phyloP scores from a whole-genome alignment of 768 basidiomycete genomes.

The Leccinum ochraceum region DNA sequence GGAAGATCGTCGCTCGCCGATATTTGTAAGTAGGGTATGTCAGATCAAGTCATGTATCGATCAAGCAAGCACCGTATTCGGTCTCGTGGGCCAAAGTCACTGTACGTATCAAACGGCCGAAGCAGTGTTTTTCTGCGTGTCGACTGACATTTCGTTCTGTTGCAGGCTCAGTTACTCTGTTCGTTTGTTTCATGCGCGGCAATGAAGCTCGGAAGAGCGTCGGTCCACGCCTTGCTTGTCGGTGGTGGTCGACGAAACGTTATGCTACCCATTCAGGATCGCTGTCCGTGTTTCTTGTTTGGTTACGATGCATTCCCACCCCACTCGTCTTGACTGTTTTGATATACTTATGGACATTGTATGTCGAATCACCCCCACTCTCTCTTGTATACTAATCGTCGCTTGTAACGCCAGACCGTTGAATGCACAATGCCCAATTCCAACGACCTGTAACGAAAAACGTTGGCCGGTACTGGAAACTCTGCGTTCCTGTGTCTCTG shows the following conservation, averaged over 20 bases:
- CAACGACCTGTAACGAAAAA: neutral
- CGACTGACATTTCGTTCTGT: conserved; percentile 2
- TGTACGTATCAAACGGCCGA: conserved; percentile 11
- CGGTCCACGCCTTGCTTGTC: too few relatives aligned
- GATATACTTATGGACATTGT: neutral
- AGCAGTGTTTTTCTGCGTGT: neutral
- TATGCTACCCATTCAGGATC: neutral
- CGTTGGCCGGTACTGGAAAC: neutral
- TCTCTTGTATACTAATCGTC: neutral
- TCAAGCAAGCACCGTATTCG: conserved; percentile 20
- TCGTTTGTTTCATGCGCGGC: neutral
- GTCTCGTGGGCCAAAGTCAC: conserved; percentile 30
- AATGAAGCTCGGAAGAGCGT: neutral
- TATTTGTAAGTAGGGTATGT: conserved; percentile 26
- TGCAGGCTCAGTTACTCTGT: conserved; percentile 10
- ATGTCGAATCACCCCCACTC: neutral
- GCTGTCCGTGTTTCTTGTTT: neutral
- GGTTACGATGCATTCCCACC: neutral
- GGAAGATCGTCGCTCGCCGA: conserved; percentile 25
- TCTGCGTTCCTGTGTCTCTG: neutral
- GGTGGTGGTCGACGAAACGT: neutral
- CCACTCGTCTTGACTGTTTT: neutral
- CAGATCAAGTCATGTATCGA: conserved; percentile 30
- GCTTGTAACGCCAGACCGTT: neutral
- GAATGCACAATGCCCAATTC: conserved; percentile 1